phyloP scores from a whole-genome alignment of 306 rosid species.

The Begonia masoniana region DNA sequence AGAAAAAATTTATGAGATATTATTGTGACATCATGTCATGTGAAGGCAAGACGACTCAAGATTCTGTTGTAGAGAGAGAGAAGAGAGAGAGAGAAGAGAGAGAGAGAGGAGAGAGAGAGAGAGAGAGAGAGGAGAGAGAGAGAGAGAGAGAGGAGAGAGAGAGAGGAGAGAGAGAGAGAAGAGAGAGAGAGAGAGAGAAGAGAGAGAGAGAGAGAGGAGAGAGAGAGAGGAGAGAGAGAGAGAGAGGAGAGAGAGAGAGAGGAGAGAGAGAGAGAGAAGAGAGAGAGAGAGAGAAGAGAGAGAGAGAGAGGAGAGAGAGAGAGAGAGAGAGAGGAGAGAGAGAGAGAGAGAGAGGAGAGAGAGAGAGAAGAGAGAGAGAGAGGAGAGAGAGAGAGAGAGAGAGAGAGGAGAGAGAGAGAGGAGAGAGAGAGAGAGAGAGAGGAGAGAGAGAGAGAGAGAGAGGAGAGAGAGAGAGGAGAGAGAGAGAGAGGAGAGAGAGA shows the following conservation, averaged over 20 bases:
- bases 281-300: background rate
- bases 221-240: conserved; percentile 1
- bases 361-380: conserved; percentile 2
- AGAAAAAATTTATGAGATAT: too few species aligned
- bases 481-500: conserved; percentile 1
- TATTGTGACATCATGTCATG: too few species aligned
- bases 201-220: background rate
- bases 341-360: conserved; percentile 1
- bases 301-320: conserved; percentile 2
- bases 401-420: too few species aligned
- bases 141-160: conserved; percentile 1
- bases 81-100: too few species aligned
- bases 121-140: background rate
- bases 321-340: background rate
- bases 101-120: conserved; percentile 1
- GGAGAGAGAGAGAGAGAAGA: conserved; percentile 1
- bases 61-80: background rate
- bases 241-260: conserved; percentile 2
- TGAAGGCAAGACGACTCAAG: too few species aligned
- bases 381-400: conserved; percentile 2
- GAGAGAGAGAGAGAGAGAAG: background rate
- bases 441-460: conserved; percentile 1
- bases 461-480: background rate
- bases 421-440: conserved; percentile 1
- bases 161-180: conserved; percentile 2